Percentiles rank a stretch among this genome's conserved stretches.
phyloP scores from a whole-genome alignment of 345 rosid genomes.

The Bruguiera gymnorhiza region DNA sequence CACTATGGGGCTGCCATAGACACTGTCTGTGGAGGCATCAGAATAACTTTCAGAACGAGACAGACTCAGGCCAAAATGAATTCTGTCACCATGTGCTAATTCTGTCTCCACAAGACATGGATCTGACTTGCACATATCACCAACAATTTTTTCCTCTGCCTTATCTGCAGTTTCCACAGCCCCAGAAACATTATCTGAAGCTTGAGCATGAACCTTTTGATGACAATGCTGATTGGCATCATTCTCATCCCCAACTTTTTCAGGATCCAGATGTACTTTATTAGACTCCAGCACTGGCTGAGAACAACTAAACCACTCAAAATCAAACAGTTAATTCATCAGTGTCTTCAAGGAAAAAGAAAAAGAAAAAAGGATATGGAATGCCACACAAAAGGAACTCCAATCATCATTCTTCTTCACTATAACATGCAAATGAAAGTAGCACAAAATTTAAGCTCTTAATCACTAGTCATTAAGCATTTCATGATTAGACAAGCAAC shows the following conservation, averaged over 20 bases:
- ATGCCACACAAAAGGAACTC: not conserved
- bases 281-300: constrained; percentile 19
- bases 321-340: constrained; percentile 8
- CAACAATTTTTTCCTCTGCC: constrained; percentile 27
- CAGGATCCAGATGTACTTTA: constrained; percentile 17
- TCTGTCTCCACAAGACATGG: constrained; percentile 33
- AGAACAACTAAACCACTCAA: constrained; percentile 29
- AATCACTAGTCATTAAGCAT: not conserved
- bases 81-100: constrained; percentile 39
- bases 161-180: constrained; percentile 25
- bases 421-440: not conserved
- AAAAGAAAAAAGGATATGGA: not conserved
- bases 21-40: constrained; percentile 33
- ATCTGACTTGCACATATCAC: constrained; percentile 26
- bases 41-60: constrained; percentile 44
- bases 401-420: not conserved
- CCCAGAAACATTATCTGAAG: constrained; percentile 28
- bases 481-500: not conserved
- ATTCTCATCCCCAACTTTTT: constrained; percentile 10
- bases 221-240: constrained; percentile 13
- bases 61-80: constrained; percentile 36
- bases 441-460: not conserved
- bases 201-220: constrained; percentile 21
- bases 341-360: not conserved
- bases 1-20: constrained; percentile 24